Conservation (phyloP, 2,329 filamentous ascomycete genomes). For the Rhynchosporium secalis region DNA sequence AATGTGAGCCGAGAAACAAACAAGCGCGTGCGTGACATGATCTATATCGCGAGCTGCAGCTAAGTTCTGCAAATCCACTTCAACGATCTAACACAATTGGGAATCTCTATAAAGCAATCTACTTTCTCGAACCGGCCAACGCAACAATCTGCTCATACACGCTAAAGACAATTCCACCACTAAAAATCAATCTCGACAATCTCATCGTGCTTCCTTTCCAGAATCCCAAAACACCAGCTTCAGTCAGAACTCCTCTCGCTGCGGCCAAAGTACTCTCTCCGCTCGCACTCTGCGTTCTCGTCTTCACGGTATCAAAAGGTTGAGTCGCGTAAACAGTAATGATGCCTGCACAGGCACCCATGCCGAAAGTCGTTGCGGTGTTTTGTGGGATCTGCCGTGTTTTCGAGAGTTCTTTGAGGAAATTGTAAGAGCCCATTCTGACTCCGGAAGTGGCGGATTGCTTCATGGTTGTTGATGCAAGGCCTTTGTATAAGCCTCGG, state of each 20-base stretch:
- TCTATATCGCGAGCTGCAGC: too few relatives aligned
- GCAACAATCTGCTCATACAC: background rate
- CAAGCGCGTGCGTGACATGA: too few relatives aligned
- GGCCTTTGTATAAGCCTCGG: background rate
- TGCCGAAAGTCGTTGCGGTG: background rate
- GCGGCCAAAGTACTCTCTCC: background rate
- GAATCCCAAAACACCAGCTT: background rate
- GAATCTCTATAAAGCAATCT: too few relatives aligned
- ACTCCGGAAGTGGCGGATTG: background rate
- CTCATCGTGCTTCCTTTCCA: background rate
- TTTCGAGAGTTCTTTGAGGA: background rate
- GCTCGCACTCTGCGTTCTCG: background rate
- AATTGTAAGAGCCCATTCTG: background rate
- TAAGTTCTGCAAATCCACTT: too few relatives aligned
- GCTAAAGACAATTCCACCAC: background rate
- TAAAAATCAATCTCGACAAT: background rate
- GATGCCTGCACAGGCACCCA: background rate
- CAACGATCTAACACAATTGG: too few relatives aligned
- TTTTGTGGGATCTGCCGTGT: background rate
- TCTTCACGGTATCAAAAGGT: background rate
- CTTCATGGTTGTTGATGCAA: background rate
- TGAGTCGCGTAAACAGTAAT: background rate
- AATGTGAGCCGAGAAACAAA: too few relatives aligned
- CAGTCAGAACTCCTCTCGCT: background rate
- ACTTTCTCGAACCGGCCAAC: too few relatives aligned